Percentiles rank a stretch among this genome's conserved stretches.
Evolutionary conservation across 345 rosid genomes (phyloP).

Genomic region (Citrus cavaleriei): DNA sequence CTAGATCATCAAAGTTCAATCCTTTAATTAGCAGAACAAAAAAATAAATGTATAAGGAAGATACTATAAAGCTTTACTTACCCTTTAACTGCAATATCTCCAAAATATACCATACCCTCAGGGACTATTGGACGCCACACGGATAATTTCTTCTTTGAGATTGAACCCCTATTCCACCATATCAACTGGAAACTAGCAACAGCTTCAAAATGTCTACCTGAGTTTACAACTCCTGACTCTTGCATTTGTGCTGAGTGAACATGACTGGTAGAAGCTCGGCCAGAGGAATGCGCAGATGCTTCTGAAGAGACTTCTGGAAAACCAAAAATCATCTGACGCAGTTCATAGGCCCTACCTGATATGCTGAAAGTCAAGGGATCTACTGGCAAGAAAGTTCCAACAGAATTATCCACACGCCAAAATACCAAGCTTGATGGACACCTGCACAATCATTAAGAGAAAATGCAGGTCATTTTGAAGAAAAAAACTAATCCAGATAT

Average conservation of each 20-base stretch:
- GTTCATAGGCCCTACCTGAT: slow-evolving; percentile 67
- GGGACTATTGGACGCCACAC: slow-evolving; percentile 87
- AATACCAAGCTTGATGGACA: slow-evolving; percentile 60
- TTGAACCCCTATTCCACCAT: slow-evolving; percentile 83
- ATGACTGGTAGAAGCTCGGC: slow-evolving; percentile 33
- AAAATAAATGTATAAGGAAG: neutral
- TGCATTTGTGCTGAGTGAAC: slow-evolving; percentile 27
- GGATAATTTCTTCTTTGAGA: slow-evolving; percentile 71
- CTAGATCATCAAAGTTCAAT: slow-evolving; percentile 31
- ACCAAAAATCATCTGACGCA: slow-evolving; percentile 64
- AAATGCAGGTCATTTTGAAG: neutral
- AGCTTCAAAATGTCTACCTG: slow-evolving; percentile 67
- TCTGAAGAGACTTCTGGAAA: slow-evolving; percentile 40
- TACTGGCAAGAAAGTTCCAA: slow-evolving; percentile 85
- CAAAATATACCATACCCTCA: slow-evolving; percentile 83
- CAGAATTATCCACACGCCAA: slow-evolving; percentile 89
- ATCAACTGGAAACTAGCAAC: slow-evolving; percentile 78
- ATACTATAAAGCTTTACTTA: slow-evolving; percentile 25
- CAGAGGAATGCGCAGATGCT: slow-evolving; percentile 32
- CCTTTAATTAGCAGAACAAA: slow-evolving; percentile 1
- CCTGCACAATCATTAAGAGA: slow-evolving; percentile 43
- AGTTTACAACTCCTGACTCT: slow-evolving; percentile 31
- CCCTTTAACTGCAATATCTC: slow-evolving; percentile 96
- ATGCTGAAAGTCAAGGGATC: slow-evolving; percentile 47
- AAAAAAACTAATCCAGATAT: neutral